phyloP scores from a whole-genome alignment of 2,329 filamentous ascomycete species.

The Fusarium hainanense region DNA sequence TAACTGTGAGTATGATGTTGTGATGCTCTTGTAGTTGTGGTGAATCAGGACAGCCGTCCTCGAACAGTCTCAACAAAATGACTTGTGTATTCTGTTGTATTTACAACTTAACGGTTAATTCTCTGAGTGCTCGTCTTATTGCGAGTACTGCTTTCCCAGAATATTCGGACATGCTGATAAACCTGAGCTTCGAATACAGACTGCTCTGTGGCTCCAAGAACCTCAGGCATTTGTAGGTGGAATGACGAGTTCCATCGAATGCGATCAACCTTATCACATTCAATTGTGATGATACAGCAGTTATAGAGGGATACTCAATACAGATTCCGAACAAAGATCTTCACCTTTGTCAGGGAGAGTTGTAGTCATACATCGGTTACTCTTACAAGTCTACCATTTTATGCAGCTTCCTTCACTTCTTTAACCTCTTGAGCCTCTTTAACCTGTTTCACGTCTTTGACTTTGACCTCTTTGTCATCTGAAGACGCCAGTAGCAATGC shows the following conservation, averaged over 20 bases:
- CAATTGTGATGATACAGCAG: not conserved
- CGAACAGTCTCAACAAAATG: not conserved
- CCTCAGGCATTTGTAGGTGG: not conserved
- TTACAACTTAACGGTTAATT: not conserved
- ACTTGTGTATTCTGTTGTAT: not conserved
- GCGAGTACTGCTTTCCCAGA: not conserved
- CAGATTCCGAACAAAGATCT: not conserved
- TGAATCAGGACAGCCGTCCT: not conserved
- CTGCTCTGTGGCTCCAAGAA: not conserved
- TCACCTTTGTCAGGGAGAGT: not conserved
- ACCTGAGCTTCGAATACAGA: not conserved
- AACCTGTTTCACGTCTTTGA: not conserved
- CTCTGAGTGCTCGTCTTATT: not conserved
- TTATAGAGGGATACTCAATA: not conserved
- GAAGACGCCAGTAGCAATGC: slow-evolving; percentile 33
- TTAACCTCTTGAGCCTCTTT: not conserved
- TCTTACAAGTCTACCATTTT: not conserved
- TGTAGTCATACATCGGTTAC: not conserved
- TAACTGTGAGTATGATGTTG: too few species aligned
- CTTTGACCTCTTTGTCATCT: slow-evolving; percentile 17
- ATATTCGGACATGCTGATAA: not conserved
- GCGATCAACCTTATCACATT: not conserved
- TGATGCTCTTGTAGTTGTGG: not conserved
- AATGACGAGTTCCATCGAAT: not conserved
- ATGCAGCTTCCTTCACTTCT: not conserved